Base-by-base conservation (phyloP, 2,329 filamentous ascomycete genomes). In the Sporothrix variecibatus region DNA sequence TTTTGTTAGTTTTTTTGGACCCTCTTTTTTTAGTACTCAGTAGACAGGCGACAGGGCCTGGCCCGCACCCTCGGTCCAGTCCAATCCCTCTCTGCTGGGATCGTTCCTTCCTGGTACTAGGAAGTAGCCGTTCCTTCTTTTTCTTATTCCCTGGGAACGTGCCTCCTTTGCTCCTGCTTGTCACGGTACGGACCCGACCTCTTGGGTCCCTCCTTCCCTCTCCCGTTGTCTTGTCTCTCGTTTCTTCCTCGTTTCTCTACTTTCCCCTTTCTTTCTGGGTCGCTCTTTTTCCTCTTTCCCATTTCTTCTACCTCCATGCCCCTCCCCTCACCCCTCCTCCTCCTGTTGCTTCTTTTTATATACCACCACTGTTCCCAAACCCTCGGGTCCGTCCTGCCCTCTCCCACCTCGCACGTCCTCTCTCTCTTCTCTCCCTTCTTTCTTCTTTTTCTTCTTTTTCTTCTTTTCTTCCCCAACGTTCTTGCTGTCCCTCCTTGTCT, bases 311-410 rank as follows among this genome's bases (percentile, higher is more conserved):
- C 15, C 26, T 65, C 7, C 20, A 15, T 62, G 0, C 43, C 43
- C 31, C 46, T 9, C 23, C 23, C 51, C 23, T 12, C n/a, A 11
- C 23, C 23, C 51, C 23, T 28, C 20, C 26, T 3, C 26, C 11
- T 3, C 43, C 28, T 34, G 11, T 28, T 17, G 1, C 34, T 12
- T 26, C 11, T 51, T 51, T 70, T 56, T 70, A 70, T 65, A 65
- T 56, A 70, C 28, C 28, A 9, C 49, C n/a, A 49, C 20, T 31
- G 20, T 70, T 70, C 67, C 67, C 67, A 70, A 70, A 6, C 65
- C 40, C 23, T 68, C 67, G 46, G 43, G 49, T 51, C 49, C 49
- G 17, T 23, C 43, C 46, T 68, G 34, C 43, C 12, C 43, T 49
- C 38, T 69, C 38, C 40, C 40, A 20, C 49, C 49, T 56, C 49